phyloP scores from a whole-genome alignment of 2,329 filamentous ascomycete species.

The Trichoderma sp. region DNA sequence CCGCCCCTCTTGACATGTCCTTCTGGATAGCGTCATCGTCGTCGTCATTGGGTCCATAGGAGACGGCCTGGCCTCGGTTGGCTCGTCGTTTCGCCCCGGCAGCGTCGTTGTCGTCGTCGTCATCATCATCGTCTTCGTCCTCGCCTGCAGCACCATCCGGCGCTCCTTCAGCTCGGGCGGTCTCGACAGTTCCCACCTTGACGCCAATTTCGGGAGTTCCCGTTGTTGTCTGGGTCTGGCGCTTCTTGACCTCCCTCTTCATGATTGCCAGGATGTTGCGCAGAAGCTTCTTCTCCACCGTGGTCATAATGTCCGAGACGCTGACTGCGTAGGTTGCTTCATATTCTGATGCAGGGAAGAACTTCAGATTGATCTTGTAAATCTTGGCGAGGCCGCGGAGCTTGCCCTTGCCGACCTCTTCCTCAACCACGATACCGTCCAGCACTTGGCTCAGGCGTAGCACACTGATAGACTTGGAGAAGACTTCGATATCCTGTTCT shows the following conservation, averaged over 20 bases:
- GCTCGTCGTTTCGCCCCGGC: constrained; percentile 73
- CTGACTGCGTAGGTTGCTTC: constrained; percentile 81
- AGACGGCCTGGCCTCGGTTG: constrained; percentile 80
- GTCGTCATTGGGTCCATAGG: constrained; percentile 91
- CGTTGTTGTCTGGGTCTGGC: constrained; percentile 65
- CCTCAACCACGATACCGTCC: constrained; percentile 78
- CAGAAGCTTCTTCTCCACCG: constrained; percentile 81
- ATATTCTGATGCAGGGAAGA: constrained; percentile 87
- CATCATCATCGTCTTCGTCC: constrained; percentile 70
- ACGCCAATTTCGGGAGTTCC: constrained; percentile 75
- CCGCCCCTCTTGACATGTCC: constrained; percentile 63
- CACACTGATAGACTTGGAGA: constrained; percentile 89
- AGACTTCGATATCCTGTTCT: constrained; percentile 70
- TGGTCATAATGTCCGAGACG: constrained; percentile 73
- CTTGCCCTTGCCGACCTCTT: constrained; percentile 74
- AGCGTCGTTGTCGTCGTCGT: constrained; percentile 78
- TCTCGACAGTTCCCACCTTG: constrained; percentile 58
- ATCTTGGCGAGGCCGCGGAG: constrained; percentile 75
- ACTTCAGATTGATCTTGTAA: constrained; percentile 78
- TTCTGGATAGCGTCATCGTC: constrained; percentile 78
- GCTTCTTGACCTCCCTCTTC: constrained; percentile 82
- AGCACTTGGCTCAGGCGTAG: constrained; percentile 83
- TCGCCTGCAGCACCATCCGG: constrained; percentile 47
- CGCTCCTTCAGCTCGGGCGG: constrained; percentile 45
- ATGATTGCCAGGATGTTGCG: constrained; percentile 71